These are phyloP conservation scores for Scheffersomyces cryptocercus DNA, from an alignment of 1,139 yeast genomes.

Conservation along the genomic window DNA sequence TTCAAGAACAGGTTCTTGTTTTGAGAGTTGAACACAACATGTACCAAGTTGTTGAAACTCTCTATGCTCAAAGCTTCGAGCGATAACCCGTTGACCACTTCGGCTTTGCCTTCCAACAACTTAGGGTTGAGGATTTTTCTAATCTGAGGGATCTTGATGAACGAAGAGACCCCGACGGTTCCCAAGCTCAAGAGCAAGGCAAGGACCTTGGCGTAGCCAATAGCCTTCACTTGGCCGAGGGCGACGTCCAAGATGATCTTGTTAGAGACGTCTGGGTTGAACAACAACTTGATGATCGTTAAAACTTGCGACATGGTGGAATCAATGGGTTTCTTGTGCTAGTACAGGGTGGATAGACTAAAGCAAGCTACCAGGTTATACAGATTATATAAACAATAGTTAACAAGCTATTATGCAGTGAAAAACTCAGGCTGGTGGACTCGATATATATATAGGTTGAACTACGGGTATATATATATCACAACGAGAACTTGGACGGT, in stretches of 20 bases:
- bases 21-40: slow-evolving; percentile 42
- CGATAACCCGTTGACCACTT: slow-evolving; percentile 42
- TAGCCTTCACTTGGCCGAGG: slow-evolving; percentile 34
- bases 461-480: too few species aligned
- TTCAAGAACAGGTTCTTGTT: slow-evolving; percentile 37
- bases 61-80: slow-evolving; percentile 40
- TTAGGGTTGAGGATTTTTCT: slow-evolving; percentile 34
- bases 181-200: slow-evolving; percentile 36
- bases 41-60: slow-evolving; percentile 40
- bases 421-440: too few species aligned
- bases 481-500: too few species aligned
- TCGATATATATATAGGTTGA: too few species aligned
- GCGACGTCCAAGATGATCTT: slow-evolving; percentile 42
- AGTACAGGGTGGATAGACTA: too few species aligned
- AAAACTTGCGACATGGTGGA: slow-evolving; percentile 2
- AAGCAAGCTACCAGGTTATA: too few species aligned
- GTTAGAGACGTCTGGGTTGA: slow-evolving; percentile 44
- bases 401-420: too few species aligned
- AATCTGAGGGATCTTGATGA: slow-evolving; percentile 47
- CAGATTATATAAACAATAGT: too few species aligned
- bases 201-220: slow-evolving; percentile 39
- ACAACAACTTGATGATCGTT: slow-evolving; percentile 30
- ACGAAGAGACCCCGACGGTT: slow-evolving; percentile 43
- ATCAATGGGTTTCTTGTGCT: too few species aligned
- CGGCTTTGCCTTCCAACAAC: slow-evolving; percentile 25